Evolutionary conservation across 805 yeast species (phyloP).

Genomic region (Yamadazyma tumulicola): DNA sequence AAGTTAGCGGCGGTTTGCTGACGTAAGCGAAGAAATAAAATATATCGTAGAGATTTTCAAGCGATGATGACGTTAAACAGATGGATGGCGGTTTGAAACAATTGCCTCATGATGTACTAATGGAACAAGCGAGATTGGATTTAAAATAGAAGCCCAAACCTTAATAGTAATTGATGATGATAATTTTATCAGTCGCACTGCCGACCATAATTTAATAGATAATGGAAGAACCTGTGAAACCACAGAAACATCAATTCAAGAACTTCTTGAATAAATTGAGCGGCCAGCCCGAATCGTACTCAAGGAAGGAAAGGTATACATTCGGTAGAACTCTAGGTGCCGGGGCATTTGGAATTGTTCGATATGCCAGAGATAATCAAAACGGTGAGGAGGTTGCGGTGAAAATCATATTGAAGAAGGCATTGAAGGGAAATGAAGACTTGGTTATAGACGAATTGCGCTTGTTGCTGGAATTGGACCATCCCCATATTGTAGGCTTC

Average conservation of each 20-base stretch:
- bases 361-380: conserved; percentile 57
- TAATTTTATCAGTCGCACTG: no score
- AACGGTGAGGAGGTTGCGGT: conserved; percentile 76
- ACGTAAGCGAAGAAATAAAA: no score
- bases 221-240: conserved; percentile 6
- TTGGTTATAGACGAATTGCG: conserved; percentile 76
- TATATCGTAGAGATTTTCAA: no score
- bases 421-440: conserved; percentile 73
- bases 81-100: no score
- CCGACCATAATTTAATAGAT: no score
- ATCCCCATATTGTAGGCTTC: conserved; percentile 86
- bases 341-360: conserved; percentile 91
- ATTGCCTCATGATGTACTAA: no score
- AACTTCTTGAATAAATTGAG: conserved; percentile 51
- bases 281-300: conserved; percentile 71
- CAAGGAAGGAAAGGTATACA: conserved; percentile 64
- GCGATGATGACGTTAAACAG: no score
- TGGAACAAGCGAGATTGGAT: no score
- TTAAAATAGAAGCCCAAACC: no score
- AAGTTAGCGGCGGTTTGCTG: no score
- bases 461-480: conserved; percentile 63
- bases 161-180: no score
- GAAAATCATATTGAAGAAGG: conserved; percentile 83
- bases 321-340: conserved; percentile 90
- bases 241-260: conserved; percentile 22